Evolutionary conservation across 148 eudicot genomes (phyloP), one percentile per base, ranked within the genome.

Genomic region (Cornus florida): DNA sequence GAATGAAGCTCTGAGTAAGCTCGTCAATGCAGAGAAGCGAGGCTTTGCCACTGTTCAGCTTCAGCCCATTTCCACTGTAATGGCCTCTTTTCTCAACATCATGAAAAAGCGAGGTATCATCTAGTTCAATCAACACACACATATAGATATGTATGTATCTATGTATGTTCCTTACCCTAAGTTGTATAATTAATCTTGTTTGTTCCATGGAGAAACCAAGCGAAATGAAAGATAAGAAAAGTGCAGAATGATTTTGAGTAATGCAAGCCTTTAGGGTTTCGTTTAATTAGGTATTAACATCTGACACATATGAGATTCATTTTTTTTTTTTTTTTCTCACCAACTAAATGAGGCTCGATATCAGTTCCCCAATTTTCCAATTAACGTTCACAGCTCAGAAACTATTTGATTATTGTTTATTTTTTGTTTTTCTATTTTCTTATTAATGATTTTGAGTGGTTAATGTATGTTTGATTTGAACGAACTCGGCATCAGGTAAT

Each of bases 11-110:
- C 75, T 94, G 83, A 86, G 97, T 38, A 94, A 89, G 39, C 91
- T 94, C 1, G 98, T 92, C 20, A 94, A 92, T 79, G 98, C 98
- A 0, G 98, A 92, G 81, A 94, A 83, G 82, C 82, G 98, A 80
- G 89, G 88, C 71, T 92, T 28, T 68, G 93, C 94, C 43, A 75
- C 92, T 1, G 84, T 97, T 32, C 82, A 92, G 68, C 86, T 94
- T 35, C 75, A 89, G 39, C 94, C 97, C 7, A 77, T 94, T 80
- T 94, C 98, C 67, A 86, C 83, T 71, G 91, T 88, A 78, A 88
- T 93, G 73, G 81, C 94, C 32, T 86, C 93, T 19, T 95, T 95
- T 75, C 93, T 93, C 81, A 81, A 73, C 31, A 93, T 95, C 86
- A 93, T 95, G 98, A 93, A 95, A 80, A 72, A 84, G 50, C 88